Conservation (phyloP, 148 eudicot genomes). For the Agrostemma githago region DNA sequence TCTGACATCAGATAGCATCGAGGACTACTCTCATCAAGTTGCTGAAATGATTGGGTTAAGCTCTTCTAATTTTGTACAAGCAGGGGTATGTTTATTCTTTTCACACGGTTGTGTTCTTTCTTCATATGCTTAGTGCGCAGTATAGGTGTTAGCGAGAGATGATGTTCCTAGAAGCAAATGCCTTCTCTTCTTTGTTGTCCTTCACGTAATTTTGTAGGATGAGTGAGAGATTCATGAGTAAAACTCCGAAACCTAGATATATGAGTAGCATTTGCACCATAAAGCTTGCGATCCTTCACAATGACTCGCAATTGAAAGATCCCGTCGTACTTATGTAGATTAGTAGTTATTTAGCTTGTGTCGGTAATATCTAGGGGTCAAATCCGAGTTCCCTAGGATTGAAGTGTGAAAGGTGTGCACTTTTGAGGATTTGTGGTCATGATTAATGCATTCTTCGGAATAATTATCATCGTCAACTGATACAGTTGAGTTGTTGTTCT, state of each 20-base stretch:
- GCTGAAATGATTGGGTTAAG: conserved; percentile 95
- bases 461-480: neutral
- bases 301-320: too few species aligned
- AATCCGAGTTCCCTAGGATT: neutral
- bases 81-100: conserved; percentile 51
- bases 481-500: neutral
- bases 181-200: neutral
- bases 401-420: neutral
- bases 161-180: neutral
- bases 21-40: conserved; percentile 97
- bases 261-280: neutral
- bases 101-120: neutral
- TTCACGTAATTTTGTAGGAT: neutral
- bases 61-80: conserved; percentile 76
- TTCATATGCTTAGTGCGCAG: neutral
- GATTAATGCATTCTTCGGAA: neutral
- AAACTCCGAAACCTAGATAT: neutral
- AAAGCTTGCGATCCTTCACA: neutral
- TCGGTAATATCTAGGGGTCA: neutral
- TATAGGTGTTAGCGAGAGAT: neutral
- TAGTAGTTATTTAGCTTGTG: too few species aligned
- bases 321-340: neutral
- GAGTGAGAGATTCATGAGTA: neutral
- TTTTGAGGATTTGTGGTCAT: neutral
- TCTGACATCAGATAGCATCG: conserved; percentile 74